Conservation (phyloP, 192 early-diverging fungal genomes). For the Entophlyctis helioformis region DNA sequence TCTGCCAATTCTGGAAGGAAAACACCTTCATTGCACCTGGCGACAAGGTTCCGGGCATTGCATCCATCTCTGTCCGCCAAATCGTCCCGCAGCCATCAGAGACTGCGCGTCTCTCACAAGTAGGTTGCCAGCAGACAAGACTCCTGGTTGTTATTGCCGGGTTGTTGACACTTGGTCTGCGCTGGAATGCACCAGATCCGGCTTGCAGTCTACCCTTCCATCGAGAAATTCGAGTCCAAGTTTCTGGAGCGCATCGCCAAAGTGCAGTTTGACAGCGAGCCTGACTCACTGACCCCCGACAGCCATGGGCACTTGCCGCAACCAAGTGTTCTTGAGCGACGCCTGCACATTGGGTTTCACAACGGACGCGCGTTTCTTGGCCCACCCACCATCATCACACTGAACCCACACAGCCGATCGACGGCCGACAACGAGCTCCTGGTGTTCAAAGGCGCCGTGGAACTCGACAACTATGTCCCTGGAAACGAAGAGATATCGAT, state of each 20-base stretch:
- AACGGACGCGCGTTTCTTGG: conserved; percentile 29
- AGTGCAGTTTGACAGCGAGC: conserved; percentile 6
- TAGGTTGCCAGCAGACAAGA: background rate
- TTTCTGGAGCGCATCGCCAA: conserved; percentile 8
- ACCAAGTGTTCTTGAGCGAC: conserved; percentile 19
- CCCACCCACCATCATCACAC: conserved; percentile 17
- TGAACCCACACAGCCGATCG: conserved; percentile 2
- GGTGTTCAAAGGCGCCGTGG: conserved; percentile 22
- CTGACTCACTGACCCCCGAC: background rate
- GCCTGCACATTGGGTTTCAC: conserved; percentile 36
- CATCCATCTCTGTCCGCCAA: conserved; percentile 2
- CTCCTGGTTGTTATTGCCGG: background rate
- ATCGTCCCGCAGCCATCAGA: conserved; percentile 1
- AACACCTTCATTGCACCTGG: conserved; percentile 22
- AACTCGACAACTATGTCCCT: conserved; percentile 12
- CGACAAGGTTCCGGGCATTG: conserved; percentile 21
- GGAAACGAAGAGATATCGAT: conserved; percentile 15
- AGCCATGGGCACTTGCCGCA: background rate
- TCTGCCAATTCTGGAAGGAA: conserved; percentile 25
- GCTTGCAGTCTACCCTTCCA: conserved; percentile 6
- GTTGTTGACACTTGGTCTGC: background rate
- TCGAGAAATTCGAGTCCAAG: conserved; percentile 16
- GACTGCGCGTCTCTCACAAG: conserved; percentile 11
- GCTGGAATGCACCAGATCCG: conserved; percentile 2
- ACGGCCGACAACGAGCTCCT: no score